phyloP scores from a whole-genome alignment of 768 basidiomycete genomes.

The Candolleomyces aberdarensis region DNA sequence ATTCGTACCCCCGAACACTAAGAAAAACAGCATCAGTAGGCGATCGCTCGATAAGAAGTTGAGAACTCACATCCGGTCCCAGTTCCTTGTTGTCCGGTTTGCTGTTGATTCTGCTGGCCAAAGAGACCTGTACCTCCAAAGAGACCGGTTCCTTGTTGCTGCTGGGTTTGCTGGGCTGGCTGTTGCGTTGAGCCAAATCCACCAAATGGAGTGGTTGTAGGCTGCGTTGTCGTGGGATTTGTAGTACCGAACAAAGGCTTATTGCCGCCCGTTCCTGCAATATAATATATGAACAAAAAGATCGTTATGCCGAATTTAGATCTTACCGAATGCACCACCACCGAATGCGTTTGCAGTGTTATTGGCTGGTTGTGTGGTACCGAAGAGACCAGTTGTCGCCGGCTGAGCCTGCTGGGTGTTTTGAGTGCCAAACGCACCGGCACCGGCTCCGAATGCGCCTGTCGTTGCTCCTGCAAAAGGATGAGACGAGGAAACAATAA shows the following conservation, averaged over 20 bases:
- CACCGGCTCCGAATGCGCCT: not conserved
- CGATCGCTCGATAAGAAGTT: not conserved
- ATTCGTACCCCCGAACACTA: conserved; percentile 17
- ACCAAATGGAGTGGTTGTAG: conserved; percentile 15
- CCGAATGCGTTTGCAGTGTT: conserved; percentile 12
- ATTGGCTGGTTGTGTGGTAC: not conserved
- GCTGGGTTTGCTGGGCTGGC: conserved; percentile 17
- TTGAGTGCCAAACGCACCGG: conserved; percentile 14
- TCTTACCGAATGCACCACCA: not conserved
- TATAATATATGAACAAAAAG: not conserved
- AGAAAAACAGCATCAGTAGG: not conserved
- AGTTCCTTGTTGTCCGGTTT: conserved; percentile 15
- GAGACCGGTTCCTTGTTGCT: not conserved
- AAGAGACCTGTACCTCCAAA: conserved; percentile 6
- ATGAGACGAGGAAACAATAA: conserved; percentile 1
- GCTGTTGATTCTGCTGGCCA: conserved; percentile 11
- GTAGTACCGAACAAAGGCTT: not conserved
- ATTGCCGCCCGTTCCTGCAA: not conserved
- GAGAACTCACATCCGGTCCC: conserved; percentile 12
- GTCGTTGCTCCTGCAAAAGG: not conserved
- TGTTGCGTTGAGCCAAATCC: conserved; percentile 13
- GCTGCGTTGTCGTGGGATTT: conserved; percentile 1
- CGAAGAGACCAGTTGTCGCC: conserved; percentile 6
- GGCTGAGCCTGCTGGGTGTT: conserved; percentile 20
- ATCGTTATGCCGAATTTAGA: not conserved